Conservation (phyloP, 2,329 filamentous ascomycete species). For the Cytospora paraplurivora region DNA sequence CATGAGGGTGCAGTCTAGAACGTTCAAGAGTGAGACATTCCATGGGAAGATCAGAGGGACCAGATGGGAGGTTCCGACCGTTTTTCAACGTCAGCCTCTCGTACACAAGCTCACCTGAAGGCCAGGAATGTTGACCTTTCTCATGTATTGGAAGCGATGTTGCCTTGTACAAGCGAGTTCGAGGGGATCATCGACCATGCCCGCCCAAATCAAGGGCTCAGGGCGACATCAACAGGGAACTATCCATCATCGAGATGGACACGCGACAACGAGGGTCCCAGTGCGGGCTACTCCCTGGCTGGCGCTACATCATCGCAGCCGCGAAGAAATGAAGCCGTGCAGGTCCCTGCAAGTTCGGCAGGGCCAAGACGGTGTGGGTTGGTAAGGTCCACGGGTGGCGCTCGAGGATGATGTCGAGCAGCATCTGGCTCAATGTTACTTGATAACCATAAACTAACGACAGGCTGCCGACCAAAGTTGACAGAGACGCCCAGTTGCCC, state of each 20-base stretch:
- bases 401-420: conserved; percentile 18
- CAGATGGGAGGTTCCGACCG: not conserved
- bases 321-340: not conserved
- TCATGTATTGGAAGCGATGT: no score
- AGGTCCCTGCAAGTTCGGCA: conserved; percentile 2
- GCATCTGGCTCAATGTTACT: conserved; percentile 9
- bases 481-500: not conserved
- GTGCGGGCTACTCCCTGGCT: conserved; percentile 5
- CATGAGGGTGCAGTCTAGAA: not conserved
- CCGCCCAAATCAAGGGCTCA: not conserved
- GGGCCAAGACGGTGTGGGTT: conserved; percentile 5
- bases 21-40: not conserved
- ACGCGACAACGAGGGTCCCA: not conserved
- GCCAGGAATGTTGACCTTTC: no score
- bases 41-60: not conserved
- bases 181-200: conserved; percentile 5
- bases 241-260: conserved; percentile 3
- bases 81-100: conserved; percentile 6
- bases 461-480: not conserved
- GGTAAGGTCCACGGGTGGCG: not conserved
- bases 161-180: not conserved
- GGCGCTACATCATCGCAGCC: conserved; percentile 17
- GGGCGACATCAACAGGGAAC: no score
- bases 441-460: conserved; percentile 15
- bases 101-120: not conserved